Evolutionary conservation across 139 green algal genomes (phyloP).

Genomic region (Auxenochlorella pyrenoidosa): DNA sequence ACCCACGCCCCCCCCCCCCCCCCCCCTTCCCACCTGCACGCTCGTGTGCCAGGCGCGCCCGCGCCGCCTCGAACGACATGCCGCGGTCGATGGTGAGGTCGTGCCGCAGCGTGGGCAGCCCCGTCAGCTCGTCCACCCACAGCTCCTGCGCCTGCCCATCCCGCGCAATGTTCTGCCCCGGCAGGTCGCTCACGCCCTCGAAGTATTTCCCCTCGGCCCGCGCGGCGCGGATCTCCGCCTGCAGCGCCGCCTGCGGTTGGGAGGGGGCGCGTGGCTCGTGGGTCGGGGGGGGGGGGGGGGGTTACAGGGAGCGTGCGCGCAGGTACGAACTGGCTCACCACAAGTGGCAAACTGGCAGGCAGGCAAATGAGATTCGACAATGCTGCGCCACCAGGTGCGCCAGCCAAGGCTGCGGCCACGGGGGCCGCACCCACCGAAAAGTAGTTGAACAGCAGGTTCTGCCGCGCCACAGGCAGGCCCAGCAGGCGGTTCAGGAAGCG

Average conservation of each 20-base stretch:
- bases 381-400: not conserved
- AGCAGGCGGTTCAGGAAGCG: constrained; percentile 92
- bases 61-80: constrained; percentile 64
- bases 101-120: constrained; percentile 64
- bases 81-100: constrained; percentile 77
- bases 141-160: constrained; percentile 43
- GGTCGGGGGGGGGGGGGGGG: no score
- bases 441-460: constrained; percentile 89
- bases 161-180: constrained; percentile 42
- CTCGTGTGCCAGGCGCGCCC: constrained; percentile 60
- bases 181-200: constrained; percentile 73
- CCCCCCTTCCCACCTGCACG: not conserved
- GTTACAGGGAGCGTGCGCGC: no score
- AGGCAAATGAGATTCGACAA: not conserved
- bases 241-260: constrained; percentile 52
- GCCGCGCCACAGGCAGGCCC: constrained; percentile 71
- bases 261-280: not conserved
- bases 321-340: no score
- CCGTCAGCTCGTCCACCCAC: constrained; percentile 64
- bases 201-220: constrained; percentile 70
- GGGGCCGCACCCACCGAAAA: not conserved
- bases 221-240: constrained; percentile 71
- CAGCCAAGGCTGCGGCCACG: not conserved
- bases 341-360: no score
- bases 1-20: not conserved